Conservation (phyloP, 2,329 filamentous ascomycete genomes). For the Dactylellina sp. region DNA sequence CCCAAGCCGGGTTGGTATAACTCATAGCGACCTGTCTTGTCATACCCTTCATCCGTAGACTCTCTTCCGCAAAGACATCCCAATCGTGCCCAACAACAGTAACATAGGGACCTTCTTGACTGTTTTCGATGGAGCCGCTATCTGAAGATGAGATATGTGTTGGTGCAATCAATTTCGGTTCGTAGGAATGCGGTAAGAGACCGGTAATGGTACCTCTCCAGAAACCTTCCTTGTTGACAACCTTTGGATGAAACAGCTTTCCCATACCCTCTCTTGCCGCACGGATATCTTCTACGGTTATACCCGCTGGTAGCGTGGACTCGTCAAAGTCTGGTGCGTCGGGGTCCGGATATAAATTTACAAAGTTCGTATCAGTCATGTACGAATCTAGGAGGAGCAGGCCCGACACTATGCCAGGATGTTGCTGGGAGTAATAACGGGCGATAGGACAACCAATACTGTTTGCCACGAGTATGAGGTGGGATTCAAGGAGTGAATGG, state of each 20-base stretch:
- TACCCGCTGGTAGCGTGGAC: constrained; percentile 63
- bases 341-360: constrained; percentile 70
- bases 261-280: constrained; percentile 63
- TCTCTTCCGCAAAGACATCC: constrained; percentile 68
- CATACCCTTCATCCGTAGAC: constrained; percentile 61
- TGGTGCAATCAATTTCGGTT: constrained; percentile 65
- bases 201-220: constrained; percentile 66
- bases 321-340: constrained; percentile 66
- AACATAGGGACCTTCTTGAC: constrained; percentile 63
- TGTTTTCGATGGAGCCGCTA: neutral
- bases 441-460: constrained; percentile 69
- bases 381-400: constrained; percentile 71
- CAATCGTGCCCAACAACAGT: constrained; percentile 70
- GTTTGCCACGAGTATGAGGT: constrained; percentile 67
- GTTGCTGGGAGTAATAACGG: constrained; percentile 67
- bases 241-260: constrained; percentile 67
- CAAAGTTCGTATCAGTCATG: constrained; percentile 70
- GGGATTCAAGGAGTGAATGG: neutral
- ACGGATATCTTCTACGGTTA: constrained; percentile 63
- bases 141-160: constrained; percentile 32
- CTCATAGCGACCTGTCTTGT: constrained; percentile 65
- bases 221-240: constrained; percentile 68
- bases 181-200: constrained; percentile 64
- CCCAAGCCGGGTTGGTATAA: constrained; percentile 70
- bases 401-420: constrained; percentile 66